Base-by-base conservation (phyloP, 257 asterid species). In the Datura wrightii region DNA sequence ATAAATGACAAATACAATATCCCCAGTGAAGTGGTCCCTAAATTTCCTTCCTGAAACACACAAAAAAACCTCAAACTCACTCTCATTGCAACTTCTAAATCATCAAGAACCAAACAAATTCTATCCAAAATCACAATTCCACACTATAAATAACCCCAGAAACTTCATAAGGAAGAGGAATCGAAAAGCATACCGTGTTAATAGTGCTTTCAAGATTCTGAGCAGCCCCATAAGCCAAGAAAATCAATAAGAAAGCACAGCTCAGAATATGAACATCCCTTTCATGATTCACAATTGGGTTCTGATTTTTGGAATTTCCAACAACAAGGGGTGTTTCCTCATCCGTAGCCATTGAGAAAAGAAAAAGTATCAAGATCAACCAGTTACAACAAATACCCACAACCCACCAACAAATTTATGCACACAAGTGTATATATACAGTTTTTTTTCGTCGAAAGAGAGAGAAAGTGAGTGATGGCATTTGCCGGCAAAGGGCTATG, bases 121-220 rank as follows among this genome's bases (percentile, higher is more conserved):
- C 42, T 8, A 39, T 55, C 65, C 9, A 18, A 81, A 15, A 36
- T 46, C 74, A 50, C 60, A 9, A 66, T 37, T 13, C 7, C 3
- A 59, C 60, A 67, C 6, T 1, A 24, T 24, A 18, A 81, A 36
- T 2, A 42, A 81, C n/a, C 55, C 41, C 5, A 0, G 2, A 11
- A 46, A 48, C 37, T 11, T 24, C 81, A 74, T 44, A 71, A 52
- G 1, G 1, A 86, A 13, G 7, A 50, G 37, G 5, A 11, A 42
- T 1, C 7, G 31, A 83, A 48, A 44, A 82, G 6, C 85, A 69
- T 88, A 94, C 99, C 63, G 96, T 90, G 88, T 95, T 97, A 66
- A 97, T 94, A 16, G 99, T 95, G 86, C 97, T 94, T 85, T 97
- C 94, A 91, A 97, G 87, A 89, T 97, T 97, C 93, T 97, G 99